Conservation (phyloP, 2,329 filamentous ascomycete genomes). For the Aspergillus uvarum region DNA sequence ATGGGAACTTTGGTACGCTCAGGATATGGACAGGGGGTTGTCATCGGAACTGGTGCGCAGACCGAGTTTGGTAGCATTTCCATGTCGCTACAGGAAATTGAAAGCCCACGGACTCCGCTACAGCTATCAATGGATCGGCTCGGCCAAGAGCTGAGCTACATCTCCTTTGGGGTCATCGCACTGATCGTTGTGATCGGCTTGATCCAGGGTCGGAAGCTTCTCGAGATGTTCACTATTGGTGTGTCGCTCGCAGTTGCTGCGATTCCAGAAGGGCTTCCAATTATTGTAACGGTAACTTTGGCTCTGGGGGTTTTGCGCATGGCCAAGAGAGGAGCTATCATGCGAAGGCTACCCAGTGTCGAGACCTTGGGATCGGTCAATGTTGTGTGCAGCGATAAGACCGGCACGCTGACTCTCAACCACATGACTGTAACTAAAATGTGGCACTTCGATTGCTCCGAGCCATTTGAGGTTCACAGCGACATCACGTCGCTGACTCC, state of each 20-base stretch:
- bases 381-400: conserved; percentile 99
- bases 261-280: conserved; percentile 92
- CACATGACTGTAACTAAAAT: conserved; percentile 97
- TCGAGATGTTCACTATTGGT: conserved; percentile 97
- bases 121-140: conserved; percentile 98
- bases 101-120: conserved; percentile 88
- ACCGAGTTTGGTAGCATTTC: conserved; percentile 98
- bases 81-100: conserved; percentile 88
- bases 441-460: conserved; percentile 79
- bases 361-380: conserved; percentile 98
- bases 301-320: conserved; percentile 94
- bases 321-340: conserved; percentile 93
- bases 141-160: conserved; percentile 92
- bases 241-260: conserved; percentile 95
- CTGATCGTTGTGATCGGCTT: conserved; percentile 90
- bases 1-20: conserved; percentile 97
- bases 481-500: conserved; percentile 57
- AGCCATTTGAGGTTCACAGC: conserved; percentile 58
- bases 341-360: conserved; percentile 91
- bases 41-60: conserved; percentile 90
- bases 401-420: conserved; percentile 91
- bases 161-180: conserved; percentile 91
- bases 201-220: conserved; percentile 79
- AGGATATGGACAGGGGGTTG: conserved; percentile 90
- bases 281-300: conserved; percentile 96